Evolutionary conservation across 495 filamentous ascomycete species (phyloP).

Genomic region (Parathielavia appendiculata): DNA sequence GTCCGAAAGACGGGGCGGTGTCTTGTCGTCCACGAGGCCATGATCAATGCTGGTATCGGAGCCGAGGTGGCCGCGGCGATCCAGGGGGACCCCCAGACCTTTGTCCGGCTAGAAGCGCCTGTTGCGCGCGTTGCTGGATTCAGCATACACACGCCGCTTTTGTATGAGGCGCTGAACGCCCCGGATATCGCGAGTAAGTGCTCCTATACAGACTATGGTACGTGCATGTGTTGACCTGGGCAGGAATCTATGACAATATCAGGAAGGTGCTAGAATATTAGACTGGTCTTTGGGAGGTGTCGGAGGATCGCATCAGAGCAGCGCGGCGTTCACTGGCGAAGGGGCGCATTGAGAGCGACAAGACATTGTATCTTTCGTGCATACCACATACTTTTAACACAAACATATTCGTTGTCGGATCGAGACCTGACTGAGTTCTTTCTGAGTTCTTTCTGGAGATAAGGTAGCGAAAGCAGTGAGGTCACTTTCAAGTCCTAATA

Average conservation of each 20-base stretch:
- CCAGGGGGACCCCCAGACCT: slow-evolving; percentile 74
- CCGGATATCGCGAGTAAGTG: slow-evolving; percentile 88
- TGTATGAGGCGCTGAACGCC: slow-evolving; percentile 81
- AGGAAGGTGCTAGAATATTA: slow-evolving; percentile 45
- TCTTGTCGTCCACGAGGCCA: slow-evolving; percentile 91
- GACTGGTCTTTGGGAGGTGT: slow-evolving; percentile 2
- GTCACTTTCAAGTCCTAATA: no score
- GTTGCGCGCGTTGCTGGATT: slow-evolving; percentile 87
- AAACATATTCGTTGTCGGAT: no score
- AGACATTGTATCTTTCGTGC: not conserved
- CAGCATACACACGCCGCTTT: slow-evolving; percentile 77
- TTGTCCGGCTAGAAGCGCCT: slow-evolving; percentile 85
- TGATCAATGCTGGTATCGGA: slow-evolving; percentile 90
- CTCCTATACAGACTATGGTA: not conserved
- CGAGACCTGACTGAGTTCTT: not conserved
- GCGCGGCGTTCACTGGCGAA: slow-evolving; percentile 15
- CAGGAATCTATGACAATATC: slow-evolving; percentile 53
- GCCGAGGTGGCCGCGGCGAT: slow-evolving; percentile 91
- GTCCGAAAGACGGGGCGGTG: slow-evolving; percentile 87
- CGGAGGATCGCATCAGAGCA: slow-evolving; percentile 8
- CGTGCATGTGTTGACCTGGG: slow-evolving; percentile 21
- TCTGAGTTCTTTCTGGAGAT: not conserved
- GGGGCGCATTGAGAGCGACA: slow-evolving; percentile 2
- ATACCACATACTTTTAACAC: not conserved
- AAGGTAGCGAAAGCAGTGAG: not conserved